phyloP scores from a whole-genome alignment of 1,139 yeast species.

The Suhomyces bribrorum region DNA sequence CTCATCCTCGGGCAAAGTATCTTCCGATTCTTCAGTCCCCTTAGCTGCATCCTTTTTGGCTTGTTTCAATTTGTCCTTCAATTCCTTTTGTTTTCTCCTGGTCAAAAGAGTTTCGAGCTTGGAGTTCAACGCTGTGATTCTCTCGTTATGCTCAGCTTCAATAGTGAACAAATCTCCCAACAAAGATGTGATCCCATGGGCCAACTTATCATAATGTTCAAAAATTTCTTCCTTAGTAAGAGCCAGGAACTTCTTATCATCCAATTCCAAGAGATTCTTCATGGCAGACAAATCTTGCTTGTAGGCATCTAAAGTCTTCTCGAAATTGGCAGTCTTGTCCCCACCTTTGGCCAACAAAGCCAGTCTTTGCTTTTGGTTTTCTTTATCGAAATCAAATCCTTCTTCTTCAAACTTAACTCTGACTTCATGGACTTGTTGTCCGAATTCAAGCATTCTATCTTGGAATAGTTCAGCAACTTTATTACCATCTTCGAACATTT shows the following conservation, averaged over 20 bases:
- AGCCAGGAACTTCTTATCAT: conserved; percentile 28
- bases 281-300: conserved; percentile 34
- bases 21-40: conserved; percentile 8
- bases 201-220: conserved; percentile 33
- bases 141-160: conserved; percentile 41
- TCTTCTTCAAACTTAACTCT: conserved; percentile 42
- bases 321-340: conserved; percentile 38
- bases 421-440: conserved; percentile 43
- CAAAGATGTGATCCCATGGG: conserved; percentile 37
- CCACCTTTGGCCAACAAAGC: conserved; percentile 34
- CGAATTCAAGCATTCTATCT: conserved; percentile 45
- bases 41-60: conserved; percentile 11
- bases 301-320: conserved; percentile 35
- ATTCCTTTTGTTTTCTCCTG: conserved; percentile 39
- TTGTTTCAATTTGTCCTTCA: conserved; percentile 33
- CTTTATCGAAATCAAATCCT: conserved; percentile 52
- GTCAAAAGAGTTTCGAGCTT: conserved; percentile 35
- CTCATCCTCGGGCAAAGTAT: conserved; percentile 5
- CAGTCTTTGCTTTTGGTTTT: conserved; percentile 42
- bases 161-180: conserved; percentile 33
- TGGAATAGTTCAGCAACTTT: conserved; percentile 44
- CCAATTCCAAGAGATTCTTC: conserved; percentile 29
- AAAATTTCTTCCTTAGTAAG: conserved; percentile 37
- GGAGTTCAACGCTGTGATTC: conserved; percentile 38
- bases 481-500: conserved; percentile 43